Evolutionary conservation across 179 eudicot genomes (phyloP).

Genomic region (Beta corolliflora): DNA sequence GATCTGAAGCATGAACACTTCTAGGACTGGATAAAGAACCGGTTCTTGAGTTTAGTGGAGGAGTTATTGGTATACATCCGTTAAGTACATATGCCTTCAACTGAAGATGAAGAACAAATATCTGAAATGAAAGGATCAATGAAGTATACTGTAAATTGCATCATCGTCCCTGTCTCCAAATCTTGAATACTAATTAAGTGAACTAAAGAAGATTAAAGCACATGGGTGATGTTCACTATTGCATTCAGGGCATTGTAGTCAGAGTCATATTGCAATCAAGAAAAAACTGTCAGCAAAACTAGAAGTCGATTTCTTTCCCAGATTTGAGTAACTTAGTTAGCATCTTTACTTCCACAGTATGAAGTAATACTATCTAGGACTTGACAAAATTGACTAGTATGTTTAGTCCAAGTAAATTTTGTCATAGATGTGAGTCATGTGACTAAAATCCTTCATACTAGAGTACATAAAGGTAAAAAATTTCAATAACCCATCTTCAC

Average conservation of each 20-base stretch:
- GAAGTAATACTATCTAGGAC: too few relatives aligned
- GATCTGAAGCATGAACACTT: slow-evolving; percentile 40
- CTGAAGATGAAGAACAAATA: slow-evolving; percentile 55
- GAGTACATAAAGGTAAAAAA: background rate
- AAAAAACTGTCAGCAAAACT: background rate
- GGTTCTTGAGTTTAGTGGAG: slow-evolving; percentile 29
- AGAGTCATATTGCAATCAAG: background rate
- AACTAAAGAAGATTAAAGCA: background rate
- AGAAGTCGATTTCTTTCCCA: too few relatives aligned
- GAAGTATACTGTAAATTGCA: background rate
- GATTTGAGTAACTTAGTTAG: too few relatives aligned
- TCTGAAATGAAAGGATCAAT: slow-evolving; percentile 31
- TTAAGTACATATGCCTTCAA: slow-evolving; percentile 43
- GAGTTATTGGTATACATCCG: slow-evolving; percentile 38
- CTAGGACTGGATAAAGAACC: slow-evolving; percentile 39
- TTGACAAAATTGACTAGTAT: background rate
- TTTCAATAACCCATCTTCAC: background rate
- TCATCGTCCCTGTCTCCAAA: background rate
- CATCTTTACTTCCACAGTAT: too few relatives aligned
- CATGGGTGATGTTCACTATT: background rate
- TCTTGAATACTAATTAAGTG: background rate
- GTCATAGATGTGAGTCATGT: background rate
- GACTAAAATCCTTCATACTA: background rate
- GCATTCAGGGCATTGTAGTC: background rate
- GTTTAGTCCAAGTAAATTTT: background rate